Base-by-base conservation (phyloP, 345 rosid species). In the Iberis pinnata region DNA sequence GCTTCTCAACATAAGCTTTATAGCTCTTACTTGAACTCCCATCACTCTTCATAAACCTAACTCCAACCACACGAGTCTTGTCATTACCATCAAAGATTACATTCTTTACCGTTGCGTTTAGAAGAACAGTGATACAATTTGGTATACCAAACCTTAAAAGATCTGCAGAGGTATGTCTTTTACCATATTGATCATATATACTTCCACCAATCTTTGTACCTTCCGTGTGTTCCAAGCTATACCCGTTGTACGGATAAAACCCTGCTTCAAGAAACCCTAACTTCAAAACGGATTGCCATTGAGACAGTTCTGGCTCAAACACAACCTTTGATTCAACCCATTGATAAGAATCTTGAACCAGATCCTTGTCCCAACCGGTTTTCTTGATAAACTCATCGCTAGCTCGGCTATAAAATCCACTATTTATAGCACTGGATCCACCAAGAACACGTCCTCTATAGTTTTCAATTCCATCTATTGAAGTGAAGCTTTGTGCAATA, bases 121-220 rank as follows among this genome's bases (percentile, higher is more conserved):
- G 18, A 32, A 80, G 81, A 62, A 86, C 85, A 12, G 68, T 35
- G 48, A 85, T 70, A 29, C 67, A 56, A 19, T 49, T 62, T 0
- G 74, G 75, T 64, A 73, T 76, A 25, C 81, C 88, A 54, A 65
- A 73, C 17, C 36, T 72, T 5, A 81, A 70, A 63, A 83, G 90
- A 73, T 86, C 84, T 12, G 89, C 89, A 14, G 95, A 78, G 16
- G 81, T 78, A 20, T 80, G 88, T 32, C 88, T 78, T 38, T 54
- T 71, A 37, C 93, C 89, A 53, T 36, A 49, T 18, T 53, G 42
- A 63, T 89, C 97, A 47, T 76, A 86, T 24, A 67, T 41, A 31
- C 76, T 81, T 38, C 84, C 95, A 40, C 93, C 81, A 7, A 89
- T 80, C 67, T 81, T 86, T 18, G 95, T 89, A 38, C 88, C 95